Percentiles rank a stretch among this genome's conserved stretches.
phyloP scores from a whole-genome alignment of 2,329 filamentous ascomycete species.

The Phyllosticta citrichinensis region DNA sequence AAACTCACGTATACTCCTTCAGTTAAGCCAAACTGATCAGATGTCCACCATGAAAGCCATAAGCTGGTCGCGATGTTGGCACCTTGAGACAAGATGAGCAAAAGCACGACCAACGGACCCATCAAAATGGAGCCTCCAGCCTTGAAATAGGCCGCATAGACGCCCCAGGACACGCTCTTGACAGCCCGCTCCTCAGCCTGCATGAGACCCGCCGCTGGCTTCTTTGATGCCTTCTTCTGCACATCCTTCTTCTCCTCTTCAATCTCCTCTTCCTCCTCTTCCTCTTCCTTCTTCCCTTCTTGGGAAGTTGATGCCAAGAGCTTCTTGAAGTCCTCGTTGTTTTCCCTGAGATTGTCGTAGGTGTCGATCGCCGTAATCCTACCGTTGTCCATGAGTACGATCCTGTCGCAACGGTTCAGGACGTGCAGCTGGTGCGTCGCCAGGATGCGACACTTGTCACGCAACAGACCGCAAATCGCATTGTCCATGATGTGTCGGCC shows the following conservation, averaged over 20 bases:
- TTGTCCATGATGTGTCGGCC: slow-evolving; percentile 76
- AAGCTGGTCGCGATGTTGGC: slow-evolving; percentile 80
- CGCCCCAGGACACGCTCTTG: slow-evolving; percentile 66
- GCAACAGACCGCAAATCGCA: slow-evolving; percentile 79
- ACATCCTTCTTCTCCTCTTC: slow-evolving; percentile 48
- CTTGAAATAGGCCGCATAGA: slow-evolving; percentile 67
- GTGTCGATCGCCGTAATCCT: slow-evolving; percentile 78
- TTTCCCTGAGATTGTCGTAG: slow-evolving; percentile 74
- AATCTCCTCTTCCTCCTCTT: slow-evolving; percentile 40
- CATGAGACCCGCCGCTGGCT: slow-evolving; percentile 51
- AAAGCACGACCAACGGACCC: slow-evolving; percentile 51
- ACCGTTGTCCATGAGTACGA: slow-evolving; percentile 87
- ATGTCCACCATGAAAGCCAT: slow-evolving; percentile 93
- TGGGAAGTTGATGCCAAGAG: slow-evolving; percentile 73
- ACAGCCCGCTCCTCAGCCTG: slow-evolving; percentile 63
- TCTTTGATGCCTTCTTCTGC: slow-evolving; percentile 42
- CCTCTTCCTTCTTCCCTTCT: slow-evolving; percentile 42
- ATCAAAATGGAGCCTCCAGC: slow-evolving; percentile 65
- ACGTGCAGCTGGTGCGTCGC: slow-evolving; percentile 96
- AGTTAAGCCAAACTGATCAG: slow-evolving; percentile 58
- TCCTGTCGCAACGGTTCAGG: slow-evolving; percentile 77
- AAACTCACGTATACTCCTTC: slow-evolving; percentile 60
- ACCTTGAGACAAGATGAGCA: slow-evolving; percentile 65
- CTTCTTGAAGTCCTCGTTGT: slow-evolving; percentile 66
- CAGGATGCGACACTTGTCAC: slow-evolving; percentile 80